Percentiles rank a stretch among this genome's conserved stretches.
These are phyloP conservation scores for Amanita pallidorosea DNA, from an alignment of 768 basidiomycete species.

Conservation along the genomic window DNA sequence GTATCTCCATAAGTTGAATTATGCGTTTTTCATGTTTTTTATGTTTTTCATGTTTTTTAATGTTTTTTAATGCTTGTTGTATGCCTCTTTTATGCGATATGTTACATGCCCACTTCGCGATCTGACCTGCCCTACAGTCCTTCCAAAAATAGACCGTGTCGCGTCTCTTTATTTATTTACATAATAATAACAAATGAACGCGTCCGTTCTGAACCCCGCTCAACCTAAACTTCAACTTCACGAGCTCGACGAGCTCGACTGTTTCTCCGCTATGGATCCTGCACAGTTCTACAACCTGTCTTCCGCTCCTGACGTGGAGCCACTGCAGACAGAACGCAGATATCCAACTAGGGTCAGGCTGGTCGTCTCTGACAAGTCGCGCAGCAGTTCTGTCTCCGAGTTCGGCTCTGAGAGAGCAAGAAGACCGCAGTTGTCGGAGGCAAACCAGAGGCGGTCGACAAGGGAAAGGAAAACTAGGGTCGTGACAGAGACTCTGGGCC, in stretches of 20 bases:
- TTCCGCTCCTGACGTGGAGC: not conserved
- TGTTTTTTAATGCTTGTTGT: not conserved
- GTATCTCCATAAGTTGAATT: not conserved
- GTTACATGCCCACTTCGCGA: not conserved
- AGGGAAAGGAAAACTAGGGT: constrained; percentile 1
- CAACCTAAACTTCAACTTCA: not conserved
- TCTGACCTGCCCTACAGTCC: not conserved
- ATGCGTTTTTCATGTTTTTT: too few species aligned
- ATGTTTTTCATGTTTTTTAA: too few species aligned
- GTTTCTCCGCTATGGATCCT: not conserved
- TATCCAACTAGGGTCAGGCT: not conserved
- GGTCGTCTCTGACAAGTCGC: not conserved
- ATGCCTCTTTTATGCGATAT: not conserved
- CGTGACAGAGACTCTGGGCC: not conserved
- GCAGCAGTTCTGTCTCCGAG: not conserved
- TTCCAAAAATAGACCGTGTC: not conserved
- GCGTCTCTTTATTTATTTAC: not conserved
- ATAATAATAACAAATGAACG: not conserved
- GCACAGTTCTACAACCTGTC: not conserved
- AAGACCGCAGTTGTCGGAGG: not conserved
- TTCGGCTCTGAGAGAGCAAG: not conserved
- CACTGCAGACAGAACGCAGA: too few species aligned
- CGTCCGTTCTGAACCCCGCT: not conserved
- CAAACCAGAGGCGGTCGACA: not conserved
- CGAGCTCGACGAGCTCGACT: constrained; percentile 5